Base-by-base conservation (phyloP, 1,284 basidiomycete species). In the Mycena citricolor region DNA sequence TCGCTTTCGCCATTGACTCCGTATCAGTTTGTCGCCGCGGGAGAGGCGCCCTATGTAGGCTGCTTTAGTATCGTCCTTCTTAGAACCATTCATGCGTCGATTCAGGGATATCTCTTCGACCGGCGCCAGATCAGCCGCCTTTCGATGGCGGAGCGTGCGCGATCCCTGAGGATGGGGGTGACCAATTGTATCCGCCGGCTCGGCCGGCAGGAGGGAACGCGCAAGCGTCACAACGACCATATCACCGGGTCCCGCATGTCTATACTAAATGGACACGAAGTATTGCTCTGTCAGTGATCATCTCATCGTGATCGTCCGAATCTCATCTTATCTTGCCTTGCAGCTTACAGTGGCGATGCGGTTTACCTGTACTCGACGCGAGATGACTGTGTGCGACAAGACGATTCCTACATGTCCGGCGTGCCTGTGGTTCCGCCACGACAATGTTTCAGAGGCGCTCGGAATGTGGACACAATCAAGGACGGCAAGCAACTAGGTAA, bases 61-160 rank as follows among this genome's bases (percentile, higher is more conserved):
- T 14, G 16, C 21, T 11, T 26, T 24, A 34, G 39, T 41, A 30
- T 23, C 40, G 34, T n/a, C 40, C 44, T 34, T 29, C 22, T 41
- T 5, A n/a, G n/a, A n/a, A n/a, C n/a, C n/a, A n/a, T n/a, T n/a
- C n/a, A n/a, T n/a, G n/a, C n/a, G n/a, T n/a, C n/a, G n/a, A n/a
- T n/a, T n/a, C 57, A 92, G 81, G 93, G 88, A 1, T 93, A 87
- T 63, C 75, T 97, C 1, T 94, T 91, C 58, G 94, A 97, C 63
- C 76, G 94, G 40, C 77, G 94, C 42, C 86, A 92, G 63, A 66
- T 79, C 13, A 80, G 83, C 7, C 76, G 83, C 6, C 73, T 79
- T 39, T 64, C 88, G 21, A 66, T 72, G 44, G 74, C 74, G 42
- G 82, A 90, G 55, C 93, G 90, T 88, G 90, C 90, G 4, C n/a